phyloP scores from a whole-genome alignment of 768 basidiomycete species.

The Rhizopogon vinicolor region DNA sequence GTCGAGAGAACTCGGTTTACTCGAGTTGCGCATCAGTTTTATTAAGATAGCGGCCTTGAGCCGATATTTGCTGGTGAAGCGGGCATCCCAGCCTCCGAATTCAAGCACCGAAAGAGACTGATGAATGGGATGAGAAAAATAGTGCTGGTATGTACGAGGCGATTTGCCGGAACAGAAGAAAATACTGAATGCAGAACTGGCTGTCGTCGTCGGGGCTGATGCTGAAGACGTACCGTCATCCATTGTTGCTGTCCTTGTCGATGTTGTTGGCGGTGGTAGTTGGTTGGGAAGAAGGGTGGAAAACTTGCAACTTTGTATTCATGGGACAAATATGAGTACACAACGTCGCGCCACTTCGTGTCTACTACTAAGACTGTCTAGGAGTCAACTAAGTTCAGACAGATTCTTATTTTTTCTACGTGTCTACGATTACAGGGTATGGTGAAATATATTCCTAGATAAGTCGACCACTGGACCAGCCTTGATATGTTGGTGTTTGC shows the following conservation, averaged over 20 bases:
- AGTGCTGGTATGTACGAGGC: slow-evolving; percentile 25
- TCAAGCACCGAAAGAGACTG: background rate
- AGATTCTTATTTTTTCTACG: slow-evolving; percentile 4
- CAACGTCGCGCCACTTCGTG: background rate
- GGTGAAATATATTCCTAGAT: slow-evolving; percentile 11
- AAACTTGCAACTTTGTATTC: slow-evolving; percentile 2
- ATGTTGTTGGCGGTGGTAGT: slow-evolving; percentile 16
- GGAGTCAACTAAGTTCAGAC: background rate
- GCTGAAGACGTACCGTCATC: slow-evolving; percentile 82
- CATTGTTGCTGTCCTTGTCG: slow-evolving; percentile 35
- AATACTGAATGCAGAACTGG: slow-evolving; percentile 42
- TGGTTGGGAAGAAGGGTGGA: slow-evolving; percentile 15
- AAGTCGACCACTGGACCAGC: slow-evolving; percentile 27
- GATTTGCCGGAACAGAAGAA: slow-evolving; percentile 33
- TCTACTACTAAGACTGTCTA: too few relatives aligned
- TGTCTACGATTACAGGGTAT: slow-evolving; percentile 1
- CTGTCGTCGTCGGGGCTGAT: slow-evolving; percentile 64
- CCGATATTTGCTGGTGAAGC: slow-evolving; percentile 5
- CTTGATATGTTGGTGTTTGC: slow-evolving; percentile 24
- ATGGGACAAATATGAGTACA: slow-evolving; percentile 4
- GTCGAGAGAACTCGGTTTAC: slow-evolving; percentile 6
- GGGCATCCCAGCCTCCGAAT: background rate
- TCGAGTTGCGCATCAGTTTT: slow-evolving; percentile 2
- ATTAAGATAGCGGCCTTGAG: slow-evolving; percentile 25
- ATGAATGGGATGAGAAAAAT: slow-evolving; percentile 17